phyloP scores from a whole-genome alignment of 345 rosid species.

The Streptanthus diversifolius region DNA sequence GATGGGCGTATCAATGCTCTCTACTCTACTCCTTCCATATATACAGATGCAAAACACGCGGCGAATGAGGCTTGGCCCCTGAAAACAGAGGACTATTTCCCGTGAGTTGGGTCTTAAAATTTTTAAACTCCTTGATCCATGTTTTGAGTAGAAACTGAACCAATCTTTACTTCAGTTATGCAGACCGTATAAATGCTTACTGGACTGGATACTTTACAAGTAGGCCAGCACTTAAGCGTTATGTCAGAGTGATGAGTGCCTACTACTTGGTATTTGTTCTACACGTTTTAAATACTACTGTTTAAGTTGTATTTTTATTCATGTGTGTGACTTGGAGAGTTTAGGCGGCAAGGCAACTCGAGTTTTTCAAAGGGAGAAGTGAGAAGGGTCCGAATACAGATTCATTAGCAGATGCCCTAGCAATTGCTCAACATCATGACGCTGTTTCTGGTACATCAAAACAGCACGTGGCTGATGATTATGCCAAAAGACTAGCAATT shows the following conservation, averaged over 20 bases:
- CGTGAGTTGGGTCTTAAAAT: conserved; percentile 56
- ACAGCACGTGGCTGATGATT: conserved; percentile 95
- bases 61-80: conserved; percentile 73
- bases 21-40: conserved; percentile 94
- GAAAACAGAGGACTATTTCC: conserved; percentile 86
- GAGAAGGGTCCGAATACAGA: conserved; percentile 64
- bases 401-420: conserved; percentile 84
- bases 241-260: conserved; percentile 87
- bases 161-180: conserved; percentile 58
- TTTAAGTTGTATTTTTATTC: conserved; percentile 1
- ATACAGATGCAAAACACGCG: conserved; percentile 91
- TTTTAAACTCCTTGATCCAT: background rate
- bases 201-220: conserved; percentile 98
- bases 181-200: conserved; percentile 88
- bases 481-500: conserved; percentile 79
- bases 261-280: conserved; percentile 69
- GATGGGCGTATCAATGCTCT: conserved; percentile 97
- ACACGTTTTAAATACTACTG: background rate
- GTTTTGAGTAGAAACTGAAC: conserved; percentile 24
- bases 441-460: conserved; percentile 89
- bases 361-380: conserved; percentile 76
- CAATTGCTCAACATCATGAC: conserved; percentile 96
- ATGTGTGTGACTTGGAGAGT: conserved; percentile 27
- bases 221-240: conserved; percentile 87
- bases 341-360: conserved; percentile 93